These are phyloP conservation scores for Craterostigma plantagineum DNA, from an alignment of 257 asterid genomes.

Conservation along the genomic window DNA sequence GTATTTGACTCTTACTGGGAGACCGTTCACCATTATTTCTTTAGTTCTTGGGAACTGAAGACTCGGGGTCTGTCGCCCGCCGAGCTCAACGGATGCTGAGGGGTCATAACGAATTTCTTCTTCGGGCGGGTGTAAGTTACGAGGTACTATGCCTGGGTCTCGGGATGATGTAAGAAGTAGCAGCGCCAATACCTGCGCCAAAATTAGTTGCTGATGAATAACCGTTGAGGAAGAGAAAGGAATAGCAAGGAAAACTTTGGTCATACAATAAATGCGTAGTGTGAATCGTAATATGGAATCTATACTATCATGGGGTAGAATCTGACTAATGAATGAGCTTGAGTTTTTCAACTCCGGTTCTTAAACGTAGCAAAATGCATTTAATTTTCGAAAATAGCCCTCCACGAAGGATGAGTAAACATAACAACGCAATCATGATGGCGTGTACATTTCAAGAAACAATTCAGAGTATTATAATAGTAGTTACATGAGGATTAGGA, in stretches of 20 bases:
- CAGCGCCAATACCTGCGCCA: conserved; percentile 64
- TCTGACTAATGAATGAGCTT: no score
- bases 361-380: no score
- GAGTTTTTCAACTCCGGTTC: no score
- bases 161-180: conserved; percentile 76
- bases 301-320: no score
- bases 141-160: conserved; percentile 97
- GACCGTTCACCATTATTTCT: conserved; percentile 93
- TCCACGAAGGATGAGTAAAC: no score
- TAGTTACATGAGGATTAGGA: neutral
- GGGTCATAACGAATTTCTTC: conserved; percentile 68
- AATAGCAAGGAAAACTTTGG: neutral
- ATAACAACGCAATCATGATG: no score
- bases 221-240: conserved; percentile 3
- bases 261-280: neutral
- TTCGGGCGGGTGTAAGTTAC: conserved; percentile 94
- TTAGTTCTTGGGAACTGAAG: conserved; percentile 87
- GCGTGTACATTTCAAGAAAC: conserved; percentile 1
- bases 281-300: no score
- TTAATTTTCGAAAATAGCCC: no score
- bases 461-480: neutral
- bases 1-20: conserved; percentile 80
- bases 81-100: conserved; percentile 66
- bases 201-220: conserved; percentile 8
- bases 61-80: conserved; percentile 88